Evolutionary conservation across 75 land plant genomes (phyloP), one percentile per base, ranked within the genome.

Genomic region (Ceratopteris richardii): DNA sequence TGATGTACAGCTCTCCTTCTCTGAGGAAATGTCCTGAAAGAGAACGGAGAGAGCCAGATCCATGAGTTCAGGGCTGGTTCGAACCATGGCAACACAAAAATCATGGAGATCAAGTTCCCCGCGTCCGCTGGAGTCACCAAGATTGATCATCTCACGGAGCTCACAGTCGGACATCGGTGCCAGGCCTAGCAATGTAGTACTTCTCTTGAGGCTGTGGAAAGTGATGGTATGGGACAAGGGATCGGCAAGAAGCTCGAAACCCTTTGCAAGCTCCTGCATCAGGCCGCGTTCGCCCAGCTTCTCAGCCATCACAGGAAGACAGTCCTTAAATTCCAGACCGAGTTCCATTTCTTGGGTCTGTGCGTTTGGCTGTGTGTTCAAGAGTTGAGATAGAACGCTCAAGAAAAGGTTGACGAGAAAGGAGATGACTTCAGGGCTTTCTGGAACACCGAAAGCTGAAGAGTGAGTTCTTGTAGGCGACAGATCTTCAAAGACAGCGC

Each of bases 71-170:
- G 90, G 87, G 62, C 86, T 86, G 21, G 77, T 21, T 43, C 93
- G 66, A 18, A 84, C 66, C 85, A 88, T 85, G 26, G 85, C 70
- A 17, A 84, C 59, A 59, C 93, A 88, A 46, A 88, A 88, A 57
- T 88, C 85, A 0, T 46, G 72, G 68, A 81, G 59, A 60, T 78
- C 66, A 39, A 87, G 58, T 4, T 69, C 72, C 0, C 84, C 81
- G 37, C 37, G 3, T 40, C 80, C 91, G 0, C 91, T 46, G 48
- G 14, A 7, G 48, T 20, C 48, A 46, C 48, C n/a, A n/a, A n/a
- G n/a, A 17, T 17, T 4, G 12, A 87, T 14, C 87, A 87, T 87
- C 19, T 67, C 70, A 67, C 1, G 11, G 30, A 81, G 57, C 51
- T 86, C 83, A 7, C 67, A 71, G 23, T 82, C 86, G 23, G 56